Evolutionary conservation across 2,329 filamentous ascomycete genomes (phyloP).

Genomic region (Aspergillus awamori): DNA sequence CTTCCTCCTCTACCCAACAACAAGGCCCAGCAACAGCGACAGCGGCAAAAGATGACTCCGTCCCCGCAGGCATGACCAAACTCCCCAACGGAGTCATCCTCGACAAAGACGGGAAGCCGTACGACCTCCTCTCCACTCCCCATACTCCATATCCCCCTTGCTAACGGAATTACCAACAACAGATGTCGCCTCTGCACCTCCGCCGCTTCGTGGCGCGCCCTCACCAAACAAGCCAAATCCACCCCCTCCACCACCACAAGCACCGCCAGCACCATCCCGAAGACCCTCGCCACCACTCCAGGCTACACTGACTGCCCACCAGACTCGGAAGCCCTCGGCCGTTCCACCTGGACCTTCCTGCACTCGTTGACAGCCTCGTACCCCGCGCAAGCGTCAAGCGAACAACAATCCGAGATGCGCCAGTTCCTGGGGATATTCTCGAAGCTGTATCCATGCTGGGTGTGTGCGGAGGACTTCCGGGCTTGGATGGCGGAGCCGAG

Average conservation of each 20-base stretch:
- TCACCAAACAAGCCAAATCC: slow-evolving; percentile 48
- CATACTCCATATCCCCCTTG: neutral
- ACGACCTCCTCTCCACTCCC: slow-evolving; percentile 20
- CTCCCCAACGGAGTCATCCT: slow-evolving; percentile 53
- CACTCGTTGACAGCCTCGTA: slow-evolving; percentile 90
- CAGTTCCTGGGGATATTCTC: slow-evolving; percentile 81
- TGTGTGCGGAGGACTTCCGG: slow-evolving; percentile 90
- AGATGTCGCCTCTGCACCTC: slow-evolving; percentile 55
- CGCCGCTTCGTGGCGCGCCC: slow-evolving; percentile 49
- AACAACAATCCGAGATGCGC: slow-evolving; percentile 74
- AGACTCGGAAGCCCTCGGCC: slow-evolving; percentile 84
- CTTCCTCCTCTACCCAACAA: neutral
- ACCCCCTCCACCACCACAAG: slow-evolving; percentile 24
- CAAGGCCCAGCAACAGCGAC: slow-evolving; percentile 18
- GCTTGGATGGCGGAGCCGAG: slow-evolving; percentile 68
- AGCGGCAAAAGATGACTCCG: slow-evolving; percentile 15
- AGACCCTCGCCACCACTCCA: slow-evolving; percentile 30
- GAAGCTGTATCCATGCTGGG: slow-evolving; percentile 91
- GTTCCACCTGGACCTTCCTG: slow-evolving; percentile 88
- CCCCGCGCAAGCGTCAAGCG: slow-evolving; percentile 66
- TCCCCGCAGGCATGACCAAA: slow-evolving; percentile 30
- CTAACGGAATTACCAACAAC: neutral
- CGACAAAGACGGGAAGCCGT: slow-evolving; percentile 56
- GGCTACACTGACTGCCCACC: slow-evolving; percentile 71
- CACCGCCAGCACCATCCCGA: slow-evolving; percentile 43